Evolutionary conservation across 2,329 filamentous ascomycete genomes (phyloP).

Genomic region (Colletotrichum simmondsii): DNA sequence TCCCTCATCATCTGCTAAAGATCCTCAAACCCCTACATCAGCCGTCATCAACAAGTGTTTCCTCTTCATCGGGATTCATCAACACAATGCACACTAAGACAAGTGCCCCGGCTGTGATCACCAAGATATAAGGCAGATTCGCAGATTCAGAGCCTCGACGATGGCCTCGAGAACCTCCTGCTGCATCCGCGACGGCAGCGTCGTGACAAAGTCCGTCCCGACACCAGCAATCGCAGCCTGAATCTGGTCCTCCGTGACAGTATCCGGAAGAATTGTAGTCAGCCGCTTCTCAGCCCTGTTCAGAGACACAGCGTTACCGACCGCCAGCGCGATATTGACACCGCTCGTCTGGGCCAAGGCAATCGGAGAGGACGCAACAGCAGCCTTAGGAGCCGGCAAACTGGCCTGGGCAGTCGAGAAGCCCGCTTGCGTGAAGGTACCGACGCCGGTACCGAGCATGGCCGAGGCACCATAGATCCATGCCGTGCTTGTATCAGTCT

Average conservation of each 20-base stretch:
- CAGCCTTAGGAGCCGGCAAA: conserved; percentile 7
- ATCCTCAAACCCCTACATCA: background rate
- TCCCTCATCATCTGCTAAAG: background rate
- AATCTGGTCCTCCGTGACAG: conserved; percentile 37
- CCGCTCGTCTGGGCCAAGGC: conserved; percentile 26
- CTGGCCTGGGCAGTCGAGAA: conserved; percentile 39
- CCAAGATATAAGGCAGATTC: conserved; percentile 33
- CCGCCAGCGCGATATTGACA: conserved; percentile 28
- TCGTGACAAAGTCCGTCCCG: conserved; percentile 20
- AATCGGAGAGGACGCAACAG: conserved; percentile 18
- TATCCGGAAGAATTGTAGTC: conserved; percentile 36
- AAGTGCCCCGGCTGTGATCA: conserved; percentile 51
- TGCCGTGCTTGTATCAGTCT: conserved; percentile 34
- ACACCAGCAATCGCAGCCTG: conserved; percentile 39
- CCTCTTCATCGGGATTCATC: conserved; percentile 31
- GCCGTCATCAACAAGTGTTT: conserved; percentile 27
- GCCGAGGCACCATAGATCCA: conserved; percentile 47
- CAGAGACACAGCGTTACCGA: conserved; percentile 42
- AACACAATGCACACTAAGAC: conserved; percentile 40
- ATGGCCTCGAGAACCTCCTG: conserved; percentile 39
- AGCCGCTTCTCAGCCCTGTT: conserved; percentile 43
- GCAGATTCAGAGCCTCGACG: conserved; percentile 35
- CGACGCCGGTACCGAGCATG: conserved; percentile 52
- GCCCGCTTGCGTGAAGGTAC: conserved; percentile 44
- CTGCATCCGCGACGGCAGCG: conserved; percentile 34